Conservation (phyloP, 1,139 yeast genomes). For the Scheffersomyces stambukii region DNA sequence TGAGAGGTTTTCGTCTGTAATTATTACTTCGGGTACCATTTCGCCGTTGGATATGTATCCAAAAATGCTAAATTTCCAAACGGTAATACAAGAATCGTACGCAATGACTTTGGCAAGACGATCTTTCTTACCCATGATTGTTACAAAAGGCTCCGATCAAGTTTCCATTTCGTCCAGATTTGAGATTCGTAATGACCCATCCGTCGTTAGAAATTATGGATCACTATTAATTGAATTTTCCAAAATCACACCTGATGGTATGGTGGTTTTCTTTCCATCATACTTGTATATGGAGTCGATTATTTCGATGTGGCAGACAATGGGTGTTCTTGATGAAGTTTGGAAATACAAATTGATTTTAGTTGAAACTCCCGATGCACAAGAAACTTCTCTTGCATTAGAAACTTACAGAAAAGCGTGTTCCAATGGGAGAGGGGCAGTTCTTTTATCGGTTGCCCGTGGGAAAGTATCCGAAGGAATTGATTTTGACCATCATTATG, state of each 20-base stretch:
- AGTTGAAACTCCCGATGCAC: conserved; percentile 99
- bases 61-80: conserved; percentile 89
- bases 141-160: conserved; percentile 96
- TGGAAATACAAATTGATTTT: conserved; percentile 94
- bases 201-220: conserved; percentile 96
- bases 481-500: conserved; percentile 98
- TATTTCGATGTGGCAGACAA: conserved; percentile 96
- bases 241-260: conserved; percentile 94
- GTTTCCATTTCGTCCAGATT: conserved; percentile 94
- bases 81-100: conserved; percentile 91
- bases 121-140: conserved; percentile 91
- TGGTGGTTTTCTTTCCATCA: conserved; percentile 96
- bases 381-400: conserved; percentile 90
- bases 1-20: conserved; percentile 89
- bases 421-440: conserved; percentile 96
- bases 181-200: conserved; percentile 95
- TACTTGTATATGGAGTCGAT: conserved; percentile 97
- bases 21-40: conserved; percentile 95
- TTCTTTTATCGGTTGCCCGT: conserved; percentile 93
- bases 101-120: conserved; percentile 93
- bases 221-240: conserved; percentile 87
- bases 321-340: conserved; percentile 97
- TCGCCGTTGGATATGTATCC: conserved; percentile 99
- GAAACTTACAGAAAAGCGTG: conserved; percentile 97
- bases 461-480: conserved; percentile 98